A percentile compares a stretch with the other conserved stretches of the same genome.
Evolutionary conservation across 192 early-diverging fungal species (phyloP).

Genomic region (Mortierella claussenii): DNA sequence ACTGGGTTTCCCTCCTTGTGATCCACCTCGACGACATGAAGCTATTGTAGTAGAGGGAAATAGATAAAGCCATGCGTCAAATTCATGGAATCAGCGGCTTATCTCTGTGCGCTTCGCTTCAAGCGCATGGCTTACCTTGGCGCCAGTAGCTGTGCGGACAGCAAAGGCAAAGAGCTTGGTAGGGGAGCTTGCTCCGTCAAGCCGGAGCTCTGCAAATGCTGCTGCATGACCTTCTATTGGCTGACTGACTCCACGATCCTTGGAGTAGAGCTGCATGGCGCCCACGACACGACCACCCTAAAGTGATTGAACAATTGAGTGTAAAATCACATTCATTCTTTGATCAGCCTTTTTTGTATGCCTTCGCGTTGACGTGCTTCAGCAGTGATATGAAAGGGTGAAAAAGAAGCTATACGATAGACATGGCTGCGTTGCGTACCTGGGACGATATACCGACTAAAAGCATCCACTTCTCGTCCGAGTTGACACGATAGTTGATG

Average conservation of each 20-base stretch:
- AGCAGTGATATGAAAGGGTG: no score
- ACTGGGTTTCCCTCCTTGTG: slow-evolving; percentile 91
- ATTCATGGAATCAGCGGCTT: no score
- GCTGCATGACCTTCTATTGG: slow-evolving; percentile 97
- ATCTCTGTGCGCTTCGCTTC: no score
- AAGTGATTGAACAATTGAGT: not conserved
- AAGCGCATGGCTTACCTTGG: no score
- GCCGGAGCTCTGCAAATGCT: slow-evolving; percentile 89
- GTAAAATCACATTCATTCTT: no score
- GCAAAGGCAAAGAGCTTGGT: slow-evolving; percentile 96
- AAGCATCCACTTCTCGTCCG: slow-evolving; percentile 94
- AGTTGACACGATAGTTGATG: slow-evolving; percentile 94
- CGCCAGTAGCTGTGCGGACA: slow-evolving; percentile 79
- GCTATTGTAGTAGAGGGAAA: no score
- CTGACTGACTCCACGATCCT: slow-evolving; percentile 92
- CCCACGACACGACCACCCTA: slow-evolving; percentile 90
- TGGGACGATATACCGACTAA: slow-evolving; percentile 94
- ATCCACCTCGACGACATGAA: slow-evolving; percentile 97
- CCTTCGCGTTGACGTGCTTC: no score
- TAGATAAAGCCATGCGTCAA: no score
- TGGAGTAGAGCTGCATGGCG: slow-evolving; percentile 96
- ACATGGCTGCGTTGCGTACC: slow-evolving; percentile 54
- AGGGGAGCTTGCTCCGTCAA: slow-evolving; percentile 72
- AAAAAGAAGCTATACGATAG: no score
- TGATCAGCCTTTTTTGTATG: no score